Evolutionary conservation across 2,329 filamentous ascomycete genomes (phyloP).

Genomic region (Dryadomyces quercivorus): DNA sequence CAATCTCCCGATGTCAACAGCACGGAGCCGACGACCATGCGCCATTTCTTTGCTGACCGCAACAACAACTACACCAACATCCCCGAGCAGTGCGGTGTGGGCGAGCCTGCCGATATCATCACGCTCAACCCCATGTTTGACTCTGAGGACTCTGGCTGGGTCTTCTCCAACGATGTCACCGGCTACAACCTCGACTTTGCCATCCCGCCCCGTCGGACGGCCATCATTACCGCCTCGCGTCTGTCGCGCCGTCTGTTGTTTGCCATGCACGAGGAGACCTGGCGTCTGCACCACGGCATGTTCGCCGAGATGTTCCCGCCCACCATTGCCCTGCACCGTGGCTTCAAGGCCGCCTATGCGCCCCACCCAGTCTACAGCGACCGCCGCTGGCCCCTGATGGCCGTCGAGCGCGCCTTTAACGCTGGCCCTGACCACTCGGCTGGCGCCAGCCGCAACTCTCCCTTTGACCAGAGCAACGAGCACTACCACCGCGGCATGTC

Average conservation of each 20-base stretch:
- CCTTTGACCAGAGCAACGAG: conserved; percentile 59
- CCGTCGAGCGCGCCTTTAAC: conserved; percentile 69
- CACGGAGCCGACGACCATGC: neutral
- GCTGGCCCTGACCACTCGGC: conserved; percentile 56
- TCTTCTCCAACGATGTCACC: conserved; percentile 57
- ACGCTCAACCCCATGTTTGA: conserved; percentile 70
- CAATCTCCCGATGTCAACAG: conserved; percentile 3
- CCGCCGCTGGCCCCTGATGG: conserved; percentile 57
- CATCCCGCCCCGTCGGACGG: conserved; percentile 53
- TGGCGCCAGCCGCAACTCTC: conserved; percentile 41
- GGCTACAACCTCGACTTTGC: conserved; percentile 45
- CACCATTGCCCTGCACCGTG: conserved; percentile 59
- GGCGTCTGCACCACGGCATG: conserved; percentile 55
- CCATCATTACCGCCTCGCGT: conserved; percentile 60
- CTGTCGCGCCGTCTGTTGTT: conserved; percentile 53
- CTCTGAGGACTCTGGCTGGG: conserved; percentile 57
- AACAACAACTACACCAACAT: conserved; percentile 12
- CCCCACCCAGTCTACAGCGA: conserved; percentile 76
- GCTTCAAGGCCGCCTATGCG: conserved; percentile 66
- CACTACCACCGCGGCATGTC: conserved; percentile 72
- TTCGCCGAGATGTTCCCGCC: conserved; percentile 73
- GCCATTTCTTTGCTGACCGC: conserved; percentile 9
- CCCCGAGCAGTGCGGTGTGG: conserved; percentile 48
- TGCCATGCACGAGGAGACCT: conserved; percentile 66
- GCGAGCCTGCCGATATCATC: conserved; percentile 63